These are phyloP conservation scores for Chlamydomonas asymmetrica DNA, from an alignment of 139 green algal genomes.

Conservation along the genomic window DNA sequence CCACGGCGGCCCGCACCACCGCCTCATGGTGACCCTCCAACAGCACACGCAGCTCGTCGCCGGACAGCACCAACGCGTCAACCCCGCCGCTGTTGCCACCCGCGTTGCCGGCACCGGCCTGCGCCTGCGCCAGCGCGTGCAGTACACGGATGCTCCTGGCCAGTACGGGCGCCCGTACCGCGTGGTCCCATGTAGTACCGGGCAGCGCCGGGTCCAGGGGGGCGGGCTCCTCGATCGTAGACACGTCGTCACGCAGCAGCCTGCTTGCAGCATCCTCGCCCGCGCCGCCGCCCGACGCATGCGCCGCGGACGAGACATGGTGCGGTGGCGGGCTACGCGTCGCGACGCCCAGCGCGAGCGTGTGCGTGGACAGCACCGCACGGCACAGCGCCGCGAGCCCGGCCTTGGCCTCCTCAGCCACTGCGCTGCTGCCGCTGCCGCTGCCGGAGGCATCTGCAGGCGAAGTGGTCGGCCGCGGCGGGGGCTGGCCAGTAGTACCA, in stretches of 20 bases:
- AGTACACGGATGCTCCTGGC: constrained; percentile 2
- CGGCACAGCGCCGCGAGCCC: constrained; percentile 9
- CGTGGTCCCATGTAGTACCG: constrained; percentile 21
- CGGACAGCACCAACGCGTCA: constrained; percentile 6
- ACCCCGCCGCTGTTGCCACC: not conserved
- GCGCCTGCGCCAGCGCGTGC: not conserved
- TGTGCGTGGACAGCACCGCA: not conserved
- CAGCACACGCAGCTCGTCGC: constrained; percentile 16
- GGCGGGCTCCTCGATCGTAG: too few species aligned
- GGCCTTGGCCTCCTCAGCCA: not conserved
- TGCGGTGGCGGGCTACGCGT: not conserved
- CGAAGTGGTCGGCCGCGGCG: not conserved
- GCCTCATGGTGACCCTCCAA: constrained; percentile 19
- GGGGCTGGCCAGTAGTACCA: too few species aligned
- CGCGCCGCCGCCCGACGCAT: too few species aligned
- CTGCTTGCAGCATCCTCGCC: too few species aligned
- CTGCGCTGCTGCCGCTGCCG: not conserved
- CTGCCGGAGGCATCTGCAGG: not conserved
- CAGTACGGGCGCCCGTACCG: constrained; percentile 12
- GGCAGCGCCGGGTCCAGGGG: constrained; percentile 17
- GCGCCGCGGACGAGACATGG: not conserved
- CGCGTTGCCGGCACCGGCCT: not conserved
- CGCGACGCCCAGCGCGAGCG: not conserved
- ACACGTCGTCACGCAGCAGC: too few species aligned
- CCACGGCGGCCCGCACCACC: constrained; percentile 20